Conservation (phyloP, 805 yeast species). For the Lipomyces sp. region DNA sequence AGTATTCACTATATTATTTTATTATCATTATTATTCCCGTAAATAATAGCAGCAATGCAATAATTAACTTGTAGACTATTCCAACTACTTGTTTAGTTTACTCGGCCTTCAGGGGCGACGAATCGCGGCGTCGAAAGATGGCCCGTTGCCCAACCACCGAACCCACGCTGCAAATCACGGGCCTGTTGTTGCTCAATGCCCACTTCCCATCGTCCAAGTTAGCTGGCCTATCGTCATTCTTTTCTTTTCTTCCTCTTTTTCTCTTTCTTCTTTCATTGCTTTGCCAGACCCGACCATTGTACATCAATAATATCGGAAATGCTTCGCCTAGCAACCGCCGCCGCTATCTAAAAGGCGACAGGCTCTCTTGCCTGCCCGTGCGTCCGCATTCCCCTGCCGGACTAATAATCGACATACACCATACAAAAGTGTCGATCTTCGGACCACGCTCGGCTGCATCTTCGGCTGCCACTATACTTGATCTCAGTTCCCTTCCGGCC, state of each 20-base stretch:
- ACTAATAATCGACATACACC: neutral
- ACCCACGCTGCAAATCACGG: constrained; percentile 33
- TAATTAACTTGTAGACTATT: too few relatives aligned
- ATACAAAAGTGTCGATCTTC: neutral
- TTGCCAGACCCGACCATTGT: too few relatives aligned
- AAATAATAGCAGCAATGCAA: too few relatives aligned
- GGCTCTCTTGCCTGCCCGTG: neutral
- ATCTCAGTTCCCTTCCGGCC: constrained; percentile 4
- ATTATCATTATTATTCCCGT: too few relatives aligned
- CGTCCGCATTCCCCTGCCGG: neutral
- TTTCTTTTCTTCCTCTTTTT: too few relatives aligned
- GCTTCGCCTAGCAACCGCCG: neutral
- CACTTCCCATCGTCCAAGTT: too few relatives aligned
- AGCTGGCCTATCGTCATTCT: too few relatives aligned
- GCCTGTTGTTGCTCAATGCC: constrained; percentile 4
- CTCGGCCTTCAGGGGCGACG: neutral
- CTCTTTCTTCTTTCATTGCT: neutral
- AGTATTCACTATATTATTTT: too few relatives aligned
- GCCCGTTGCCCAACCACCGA: constrained; percentile 23
- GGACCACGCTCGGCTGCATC: neutral
- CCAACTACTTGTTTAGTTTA: too few relatives aligned
- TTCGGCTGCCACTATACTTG: neutral
- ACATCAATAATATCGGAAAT: neutral
- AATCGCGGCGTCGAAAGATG: neutral
- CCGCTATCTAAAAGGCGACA: neutral